phyloP scores from a whole-genome alignment of 2,329 filamentous ascomycete species.

The Talaromyces verruculosus region DNA sequence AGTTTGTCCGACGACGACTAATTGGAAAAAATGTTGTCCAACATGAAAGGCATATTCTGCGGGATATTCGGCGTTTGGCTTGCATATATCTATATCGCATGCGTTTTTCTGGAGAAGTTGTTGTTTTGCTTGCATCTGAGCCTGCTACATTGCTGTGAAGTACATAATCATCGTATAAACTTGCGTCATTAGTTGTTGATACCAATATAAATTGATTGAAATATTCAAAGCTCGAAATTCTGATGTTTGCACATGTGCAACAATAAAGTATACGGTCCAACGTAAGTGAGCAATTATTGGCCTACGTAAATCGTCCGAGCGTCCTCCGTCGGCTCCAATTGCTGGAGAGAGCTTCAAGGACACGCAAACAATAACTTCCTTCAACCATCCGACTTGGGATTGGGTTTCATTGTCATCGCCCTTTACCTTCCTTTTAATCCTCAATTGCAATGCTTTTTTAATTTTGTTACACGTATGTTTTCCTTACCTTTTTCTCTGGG shows the following conservation, averaged over 20 bases:
- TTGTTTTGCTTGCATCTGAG: conserved; percentile 9
- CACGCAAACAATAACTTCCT: conserved; percentile 14
- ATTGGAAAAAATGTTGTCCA: neutral
- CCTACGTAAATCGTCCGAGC: neutral
- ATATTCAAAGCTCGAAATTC: neutral
- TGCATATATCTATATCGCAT: conserved; percentile 1
- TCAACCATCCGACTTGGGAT: neutral
- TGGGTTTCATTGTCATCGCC: conserved; percentile 3
- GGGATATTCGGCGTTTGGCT: conserved; percentile 10
- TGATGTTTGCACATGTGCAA: neutral
- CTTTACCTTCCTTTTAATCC: conserved; percentile 6
- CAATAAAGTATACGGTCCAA: neutral
- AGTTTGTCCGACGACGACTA: conserved; percentile 55
- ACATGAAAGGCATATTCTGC: neutral
- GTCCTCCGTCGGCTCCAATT: neutral
- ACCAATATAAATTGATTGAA: conserved; percentile 1
- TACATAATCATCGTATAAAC: neutral
- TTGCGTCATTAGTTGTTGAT: neutral
- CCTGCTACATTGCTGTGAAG: neutral
- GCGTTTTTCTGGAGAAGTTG: neutral
- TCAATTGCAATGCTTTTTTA: conserved; percentile 16
- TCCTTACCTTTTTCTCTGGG: neutral
- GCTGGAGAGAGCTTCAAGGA: conserved; percentile 15
- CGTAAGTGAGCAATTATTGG: neutral
- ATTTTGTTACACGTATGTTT: conserved; percentile 7